These are phyloP conservation scores for Aspergillus eucalypticola DNA, from an alignment of 2,329 filamentous ascomycete genomes.

Conservation along the genomic window DNA sequence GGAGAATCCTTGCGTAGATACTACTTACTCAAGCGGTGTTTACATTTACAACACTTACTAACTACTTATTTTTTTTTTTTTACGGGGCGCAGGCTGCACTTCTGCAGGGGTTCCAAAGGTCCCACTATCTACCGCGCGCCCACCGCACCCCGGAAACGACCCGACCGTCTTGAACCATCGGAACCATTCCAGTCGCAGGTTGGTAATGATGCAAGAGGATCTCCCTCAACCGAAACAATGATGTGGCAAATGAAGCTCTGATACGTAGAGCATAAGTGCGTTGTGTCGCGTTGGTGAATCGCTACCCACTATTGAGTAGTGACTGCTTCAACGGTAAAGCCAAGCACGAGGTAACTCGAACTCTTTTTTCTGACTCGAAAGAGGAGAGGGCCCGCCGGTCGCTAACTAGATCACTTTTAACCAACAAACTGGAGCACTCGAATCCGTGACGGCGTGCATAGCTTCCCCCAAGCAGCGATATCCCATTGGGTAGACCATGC, in stretches of 20 bases:
- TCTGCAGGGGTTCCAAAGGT: neutral
- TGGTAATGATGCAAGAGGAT: neutral
- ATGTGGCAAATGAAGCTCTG: neutral
- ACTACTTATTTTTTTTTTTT: neutral
- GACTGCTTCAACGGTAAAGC: neutral
- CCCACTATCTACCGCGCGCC: neutral
- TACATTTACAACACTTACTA: neutral
- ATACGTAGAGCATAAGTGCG: too few relatives aligned
- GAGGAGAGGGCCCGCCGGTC: neutral
- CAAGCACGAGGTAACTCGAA: neutral
- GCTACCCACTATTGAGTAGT: too few relatives aligned
- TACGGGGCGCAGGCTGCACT: neutral
- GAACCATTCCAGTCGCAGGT: neutral
- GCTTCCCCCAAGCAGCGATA: neutral
- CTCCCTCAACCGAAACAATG: neutral
- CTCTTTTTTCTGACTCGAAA: neutral
- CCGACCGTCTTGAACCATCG: slow-evolving; percentile 1
- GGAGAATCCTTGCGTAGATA: neutral
- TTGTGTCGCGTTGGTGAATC: too few relatives aligned
- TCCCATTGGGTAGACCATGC: neutral
- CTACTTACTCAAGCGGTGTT: neutral
- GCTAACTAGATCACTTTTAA: too few relatives aligned
- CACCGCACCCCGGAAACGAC: neutral
- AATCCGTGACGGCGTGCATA: neutral
- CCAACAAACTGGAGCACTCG: neutral